Evolutionary conservation across 164 flowering plant genomes (phyloP), one percentile per base, ranked within the genome.

Genomic region (Nymphaea colorata): DNA sequence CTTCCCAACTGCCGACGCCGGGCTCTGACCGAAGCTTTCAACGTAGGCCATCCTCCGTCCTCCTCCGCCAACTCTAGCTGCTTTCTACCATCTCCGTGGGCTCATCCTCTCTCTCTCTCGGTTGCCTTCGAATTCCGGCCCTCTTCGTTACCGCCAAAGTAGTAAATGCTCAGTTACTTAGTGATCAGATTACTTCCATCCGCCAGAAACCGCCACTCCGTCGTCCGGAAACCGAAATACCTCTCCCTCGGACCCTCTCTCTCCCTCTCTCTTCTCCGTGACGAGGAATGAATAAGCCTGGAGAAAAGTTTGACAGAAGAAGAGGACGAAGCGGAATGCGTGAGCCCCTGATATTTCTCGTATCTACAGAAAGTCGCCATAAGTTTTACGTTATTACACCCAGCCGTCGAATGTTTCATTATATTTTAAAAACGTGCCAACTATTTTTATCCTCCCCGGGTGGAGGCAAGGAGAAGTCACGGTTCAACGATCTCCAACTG

Each of bases 61-160:
- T 51, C 57, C 5, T 51, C 57, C 57, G 57, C 8, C 14, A 15
- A 8, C 57, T 15, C 57, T 51, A 15, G 57, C 14, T 15, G 14
- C 4, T 3, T 15, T 51, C 57, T 8, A 8, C 57, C 57, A 3
- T 4, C 41, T 12, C 41, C 64, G 8, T 61, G 2, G 3, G 41
- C 42, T 17, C 64, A 12, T 61, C 64, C 18, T 61, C 64, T 61
- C 64, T 61, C 64, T 61, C n/a, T 61, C 64, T 61, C 57, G 8
- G 3, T 10, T 51, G 12, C 57, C 14, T 51, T 8, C 57, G 57
- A 51, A 51, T 51, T 51, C 57, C 14, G 57, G 12, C 14, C 8
- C 57, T 15, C 14, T 3, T 5, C 12, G 57, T 51, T 51, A 51
- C 57, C 15, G 57, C 14, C 57, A 51, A 10, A 51, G 57, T 15